phyloP scores from a whole-genome alignment of 23 red algal species.

The Chondrus crispus region DNA sequence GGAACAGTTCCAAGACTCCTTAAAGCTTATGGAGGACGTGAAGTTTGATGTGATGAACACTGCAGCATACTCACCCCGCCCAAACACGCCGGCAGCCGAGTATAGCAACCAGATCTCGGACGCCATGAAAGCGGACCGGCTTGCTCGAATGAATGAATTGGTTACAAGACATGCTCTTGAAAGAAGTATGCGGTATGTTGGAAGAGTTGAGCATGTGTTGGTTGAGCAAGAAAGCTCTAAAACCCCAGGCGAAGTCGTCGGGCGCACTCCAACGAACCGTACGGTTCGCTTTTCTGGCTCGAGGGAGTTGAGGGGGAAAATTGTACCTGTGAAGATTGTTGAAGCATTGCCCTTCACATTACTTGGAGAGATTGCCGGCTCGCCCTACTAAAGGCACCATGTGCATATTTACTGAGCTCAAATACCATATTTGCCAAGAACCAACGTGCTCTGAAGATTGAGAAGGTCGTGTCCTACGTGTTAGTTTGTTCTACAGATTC shows the following conservation, averaged over 20 bases:
- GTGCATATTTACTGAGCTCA: too few relatives aligned
- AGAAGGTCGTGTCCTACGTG: too few relatives aligned
- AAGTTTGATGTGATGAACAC: constrained; percentile 91
- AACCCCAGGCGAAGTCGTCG: constrained; percentile 32
- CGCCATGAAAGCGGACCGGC: constrained; percentile 70
- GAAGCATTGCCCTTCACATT: constrained; percentile 64
- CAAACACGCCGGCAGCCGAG: constrained; percentile 82
- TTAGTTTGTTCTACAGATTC: too few relatives aligned
- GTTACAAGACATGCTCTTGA: constrained; percentile 44
- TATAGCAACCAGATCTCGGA: constrained; percentile 82
- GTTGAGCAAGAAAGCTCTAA: constrained; percentile 55
- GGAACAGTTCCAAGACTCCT: constrained; percentile 78
- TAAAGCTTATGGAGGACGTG: constrained; percentile 68
- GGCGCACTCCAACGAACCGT: constrained; percentile 67
- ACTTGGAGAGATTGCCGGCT: background rate
- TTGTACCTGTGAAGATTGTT: constrained; percentile 63
- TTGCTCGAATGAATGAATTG: constrained; percentile 74
- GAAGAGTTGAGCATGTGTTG: constrained; percentile 61
- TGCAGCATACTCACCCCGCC: constrained; percentile 93
- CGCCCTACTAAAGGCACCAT: constrained; percentile 44
- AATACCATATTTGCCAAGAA: too few relatives aligned
- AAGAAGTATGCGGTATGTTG: constrained; percentile 70
- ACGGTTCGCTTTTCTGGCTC: constrained; percentile 51
- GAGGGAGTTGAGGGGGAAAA: constrained; percentile 44
- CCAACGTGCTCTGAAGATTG: too few relatives aligned